Base-by-base conservation (phyloP, 129 eudicot species). In the Helianthus tuberosus region DNA sequence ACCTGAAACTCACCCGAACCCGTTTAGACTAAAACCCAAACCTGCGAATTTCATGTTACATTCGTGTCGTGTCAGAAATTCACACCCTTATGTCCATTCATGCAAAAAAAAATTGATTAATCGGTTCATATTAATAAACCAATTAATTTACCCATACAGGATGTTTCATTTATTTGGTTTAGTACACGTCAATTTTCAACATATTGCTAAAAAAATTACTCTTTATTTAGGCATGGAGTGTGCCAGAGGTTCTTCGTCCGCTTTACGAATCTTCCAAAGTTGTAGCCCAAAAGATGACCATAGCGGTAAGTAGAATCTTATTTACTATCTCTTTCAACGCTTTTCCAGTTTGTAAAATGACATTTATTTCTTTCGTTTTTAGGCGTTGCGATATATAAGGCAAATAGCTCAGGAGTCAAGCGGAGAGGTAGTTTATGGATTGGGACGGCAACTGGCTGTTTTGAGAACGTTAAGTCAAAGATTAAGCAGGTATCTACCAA, bases 401-500 rank as follows among this genome's bases (percentile, higher is more conserved):
- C 98, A 93, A 76, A 90, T 93, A 65, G 92, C 98, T 13, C 98
- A 90, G 36, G 98, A 93, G 80, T 79, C 85, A 38, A 93, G 82
- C 79, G 98, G 98, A 52, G 98, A 93, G 80, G 80, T 90, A 49
- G 91, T 84, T 55, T 88, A 81, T 57, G 76, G 85, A 13, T 83
- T 88, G 15, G 98, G 98, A 65, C 87, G 98, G 64, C 98, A 93
- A 62, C 98, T 97, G 47, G 96, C 96, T 36, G 98, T 90, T 61
- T 84, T 93, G 61, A 85, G 98, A 82, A 92, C 96, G 32, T 79
- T 93, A 69, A 93, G 97, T 76, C 98, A 93, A 77, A 84, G 96
- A 80, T 79, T 93, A 74, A 82, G 91, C 91, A 80, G 96, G 98
- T 90, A 35, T 44, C 17, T 44, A 14, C n/a, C n/a, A n/a, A n/a